These are phyloP conservation scores for Salix udensis DNA, from an alignment of 345 rosid genomes.

Conservation along the genomic window DNA sequence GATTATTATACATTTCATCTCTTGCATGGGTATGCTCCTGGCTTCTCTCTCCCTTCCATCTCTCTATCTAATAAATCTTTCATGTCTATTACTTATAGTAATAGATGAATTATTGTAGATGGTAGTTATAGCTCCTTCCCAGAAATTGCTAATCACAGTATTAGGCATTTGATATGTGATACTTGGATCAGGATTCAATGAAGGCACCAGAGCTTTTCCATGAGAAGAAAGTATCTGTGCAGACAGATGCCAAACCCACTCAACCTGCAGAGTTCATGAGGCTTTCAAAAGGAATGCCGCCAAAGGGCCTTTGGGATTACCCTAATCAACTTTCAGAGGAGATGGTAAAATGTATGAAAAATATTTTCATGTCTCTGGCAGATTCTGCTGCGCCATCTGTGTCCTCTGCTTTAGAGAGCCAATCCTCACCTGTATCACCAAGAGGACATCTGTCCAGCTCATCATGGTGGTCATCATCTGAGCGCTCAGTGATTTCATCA, in stretches of 20 bases:
- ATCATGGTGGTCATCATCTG: constrained; percentile 46
- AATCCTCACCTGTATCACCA: constrained; percentile 38
- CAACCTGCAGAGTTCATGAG: constrained; percentile 32
- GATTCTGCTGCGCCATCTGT: constrained; percentile 17
- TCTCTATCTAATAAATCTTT: no score
- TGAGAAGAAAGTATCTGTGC: constrained; percentile 24
- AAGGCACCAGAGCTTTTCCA: constrained; percentile 26
- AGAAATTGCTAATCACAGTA: not conserved
- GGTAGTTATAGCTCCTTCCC: not conserved
- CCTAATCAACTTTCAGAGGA: constrained; percentile 28
- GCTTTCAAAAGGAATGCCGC: constrained; percentile 47
- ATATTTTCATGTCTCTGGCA: constrained; percentile 21
- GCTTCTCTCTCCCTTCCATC: no score
- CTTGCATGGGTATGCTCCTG: no score
- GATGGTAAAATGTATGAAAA: constrained; percentile 29
- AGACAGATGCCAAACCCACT: constrained; percentile 22
- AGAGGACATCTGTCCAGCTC: constrained; percentile 37
- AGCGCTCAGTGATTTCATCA: constrained; percentile 20
- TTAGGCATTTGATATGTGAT: constrained; percentile 12
- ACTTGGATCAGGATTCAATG: constrained; percentile 39
- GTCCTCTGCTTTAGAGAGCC: constrained; percentile 37
- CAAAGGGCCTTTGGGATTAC: constrained; percentile 29
- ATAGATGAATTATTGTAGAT: no score
- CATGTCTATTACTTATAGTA: no score
- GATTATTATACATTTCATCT: no score